These are phyloP conservation scores for Apiospora pterosperma DNA, from an alignment of 2,329 filamentous ascomycete species.

Conservation along the genomic window DNA sequence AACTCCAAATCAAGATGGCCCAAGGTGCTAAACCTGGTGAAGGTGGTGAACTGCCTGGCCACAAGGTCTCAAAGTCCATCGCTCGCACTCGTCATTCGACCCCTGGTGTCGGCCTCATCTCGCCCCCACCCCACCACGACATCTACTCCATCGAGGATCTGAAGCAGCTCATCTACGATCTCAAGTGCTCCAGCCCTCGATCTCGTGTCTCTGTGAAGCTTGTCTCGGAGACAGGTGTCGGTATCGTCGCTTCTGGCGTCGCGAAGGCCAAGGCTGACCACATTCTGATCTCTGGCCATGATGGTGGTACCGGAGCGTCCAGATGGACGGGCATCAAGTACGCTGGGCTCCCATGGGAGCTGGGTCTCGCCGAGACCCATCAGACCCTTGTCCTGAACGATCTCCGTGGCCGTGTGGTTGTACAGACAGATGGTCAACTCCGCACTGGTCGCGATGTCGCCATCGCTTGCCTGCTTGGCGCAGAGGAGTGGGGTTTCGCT, in stretches of 20 bases:
- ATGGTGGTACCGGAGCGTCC: constrained; percentile 94
- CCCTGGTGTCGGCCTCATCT: constrained; percentile 92
- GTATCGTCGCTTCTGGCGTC: constrained; percentile 95
- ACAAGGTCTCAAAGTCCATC: constrained; percentile 94
- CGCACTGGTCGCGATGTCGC: constrained; percentile 91
- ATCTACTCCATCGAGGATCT: constrained; percentile 98
- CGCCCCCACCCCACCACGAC: constrained; percentile 93
- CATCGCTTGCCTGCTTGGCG: constrained; percentile 89
- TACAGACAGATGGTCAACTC: constrained; percentile 94
- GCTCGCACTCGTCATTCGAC: constrained; percentile 94
- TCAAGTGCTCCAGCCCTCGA: constrained; percentile 93
- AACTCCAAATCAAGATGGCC: constrained; percentile 99
- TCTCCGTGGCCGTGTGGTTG: constrained; percentile 88
- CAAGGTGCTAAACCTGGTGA: constrained; percentile 97
- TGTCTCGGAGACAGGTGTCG: constrained; percentile 94
- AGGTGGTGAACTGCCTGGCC: constrained; percentile 92
- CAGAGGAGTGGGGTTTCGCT: constrained; percentile 97
- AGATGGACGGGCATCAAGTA: constrained; percentile 99
- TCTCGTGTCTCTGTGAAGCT: constrained; percentile 94
- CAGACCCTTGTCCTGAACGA: constrained; percentile 96
- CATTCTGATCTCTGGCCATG: constrained; percentile 93
- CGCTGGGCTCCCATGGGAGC: constrained; percentile 92
- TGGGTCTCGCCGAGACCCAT: constrained; percentile 95
- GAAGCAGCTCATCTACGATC: constrained; percentile 95
- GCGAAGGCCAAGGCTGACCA: constrained; percentile 97